Base-by-base conservation (phyloP, 768 basidiomycete genomes). In the Clavulina sp. region DNA sequence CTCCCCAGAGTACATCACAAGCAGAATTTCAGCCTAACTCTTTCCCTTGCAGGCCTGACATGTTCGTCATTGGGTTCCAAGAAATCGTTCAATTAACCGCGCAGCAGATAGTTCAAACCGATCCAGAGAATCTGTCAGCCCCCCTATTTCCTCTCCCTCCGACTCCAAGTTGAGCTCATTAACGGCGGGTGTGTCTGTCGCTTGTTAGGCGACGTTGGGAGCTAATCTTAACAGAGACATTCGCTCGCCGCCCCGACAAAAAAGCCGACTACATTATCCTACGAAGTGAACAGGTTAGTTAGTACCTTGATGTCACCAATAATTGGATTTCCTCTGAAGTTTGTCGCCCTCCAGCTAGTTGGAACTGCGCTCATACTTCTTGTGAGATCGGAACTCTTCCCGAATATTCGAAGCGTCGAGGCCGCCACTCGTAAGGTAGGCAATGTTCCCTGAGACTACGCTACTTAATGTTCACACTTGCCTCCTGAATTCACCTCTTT, bases 21-120 rank as follows among this genome's bases (percentile, higher is more conserved):
- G 41, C 7, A 55, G 31, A 7, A 23, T 31, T 23, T 31, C 48
- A 44, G 46, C 34, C 28, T 18, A 54, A 53, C 60, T 49, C 41
- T 57, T 43, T 19, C 24, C 43, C 30, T 33, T 50, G 7, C 52
- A 85, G 84, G 41, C 89, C 91, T 4, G 91, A 96, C 61, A 78
- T 97, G 3, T 6, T 55, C 23, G 55, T 41, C 9, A 4, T 56
- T 3, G 54, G 55, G 4, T 56, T 56, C 24, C 55, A 56, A 65
- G 95, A 99, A 65, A 91, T 99, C 50, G 95, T 99, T 0, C 89
- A 91, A 3, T 73, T 99, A 44, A 96, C 88, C n/a, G 88, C 95
- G 2, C 88, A 92, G 60, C 92, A 96, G 63, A 96, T 99, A 40
- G 72, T 96, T 16, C 91, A 95, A 63, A 82, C 91, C 4, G 92